Evolutionary conservation across 2,329 filamentous ascomycete species (phyloP).

Genomic region (Tothia fuscella): DNA sequence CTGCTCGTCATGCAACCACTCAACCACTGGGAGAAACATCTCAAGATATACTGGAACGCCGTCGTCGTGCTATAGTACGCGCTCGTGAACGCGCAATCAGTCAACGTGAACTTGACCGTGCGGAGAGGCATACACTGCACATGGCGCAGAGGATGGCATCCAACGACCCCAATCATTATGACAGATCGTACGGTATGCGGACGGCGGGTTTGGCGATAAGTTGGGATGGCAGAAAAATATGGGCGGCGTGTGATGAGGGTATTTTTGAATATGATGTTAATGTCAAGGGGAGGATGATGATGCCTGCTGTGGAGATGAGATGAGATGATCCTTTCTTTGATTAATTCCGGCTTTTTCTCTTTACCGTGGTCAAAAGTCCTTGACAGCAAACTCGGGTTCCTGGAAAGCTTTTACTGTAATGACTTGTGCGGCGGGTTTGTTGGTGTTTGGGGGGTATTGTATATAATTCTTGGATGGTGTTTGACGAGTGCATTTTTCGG

Average conservation of each 20-base stretch:
- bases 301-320: conserved; percentile 6
- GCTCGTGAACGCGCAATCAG: neutral
- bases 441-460: too few species aligned
- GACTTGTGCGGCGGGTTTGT: too few species aligned
- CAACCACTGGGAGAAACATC: too few species aligned
- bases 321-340: conserved; percentile 1
- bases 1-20: too few species aligned
- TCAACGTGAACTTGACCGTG: too few species aligned
- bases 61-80: neutral
- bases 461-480: too few species aligned
- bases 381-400: too few species aligned
- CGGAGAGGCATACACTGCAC: too few species aligned
- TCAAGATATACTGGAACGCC: too few species aligned
- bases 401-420: too few species aligned
- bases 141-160: neutral
- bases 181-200: conserved; percentile 7
- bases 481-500: too few species aligned
- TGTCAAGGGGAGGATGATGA: conserved; percentile 35
- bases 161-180: neutral
- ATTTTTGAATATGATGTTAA: conserved; percentile 56
- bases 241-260: conserved; percentile 37
- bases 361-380: too few species aligned
- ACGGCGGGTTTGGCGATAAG: conserved; percentile 13
- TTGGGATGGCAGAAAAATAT: conserved; percentile 13
- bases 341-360: neutral